A percentile compares a stretch with the other conserved stretches of the same genome.
phyloP scores from a whole-genome alignment of 2,329 filamentous ascomycete species.

The Calonectria pteridis region DNA sequence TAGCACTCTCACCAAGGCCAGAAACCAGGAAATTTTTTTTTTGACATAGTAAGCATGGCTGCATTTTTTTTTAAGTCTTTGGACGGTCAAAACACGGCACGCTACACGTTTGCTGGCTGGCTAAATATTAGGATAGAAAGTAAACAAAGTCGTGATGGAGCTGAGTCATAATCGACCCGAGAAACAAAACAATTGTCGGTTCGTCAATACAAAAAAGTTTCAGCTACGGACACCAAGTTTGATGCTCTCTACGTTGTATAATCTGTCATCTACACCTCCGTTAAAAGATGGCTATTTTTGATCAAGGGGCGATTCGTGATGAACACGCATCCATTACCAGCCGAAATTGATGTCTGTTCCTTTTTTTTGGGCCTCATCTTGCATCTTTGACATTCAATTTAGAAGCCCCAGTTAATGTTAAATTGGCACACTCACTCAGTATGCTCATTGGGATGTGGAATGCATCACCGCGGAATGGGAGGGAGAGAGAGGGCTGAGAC shows the following conservation, averaged over 20 bases:
- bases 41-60: not conserved
- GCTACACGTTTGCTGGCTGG: not conserved
- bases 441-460: not conserved
- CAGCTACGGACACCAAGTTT: not conserved
- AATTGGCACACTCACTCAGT: not conserved
- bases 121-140: not conserved
- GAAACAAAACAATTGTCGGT: not conserved
- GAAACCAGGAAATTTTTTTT: not conserved
- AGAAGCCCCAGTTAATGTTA: not conserved
- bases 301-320: not conserved
- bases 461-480: conserved; percentile 13
- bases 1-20: not conserved
- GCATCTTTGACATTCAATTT: not conserved
- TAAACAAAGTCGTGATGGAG: not conserved
- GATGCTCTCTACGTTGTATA: not conserved
- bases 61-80: not conserved
- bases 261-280: not conserved
- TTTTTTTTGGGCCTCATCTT: not conserved
- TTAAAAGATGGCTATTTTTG: not conserved
- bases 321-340: not conserved
- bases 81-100: conserved; percentile 4
- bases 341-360: not conserved
- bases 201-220: not conserved
- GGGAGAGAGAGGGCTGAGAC: conserved; percentile 21
- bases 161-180: not conserved